Base-by-base conservation (phyloP, 2,329 filamentous ascomycete genomes). In the Colletotrichum sp. region DNA sequence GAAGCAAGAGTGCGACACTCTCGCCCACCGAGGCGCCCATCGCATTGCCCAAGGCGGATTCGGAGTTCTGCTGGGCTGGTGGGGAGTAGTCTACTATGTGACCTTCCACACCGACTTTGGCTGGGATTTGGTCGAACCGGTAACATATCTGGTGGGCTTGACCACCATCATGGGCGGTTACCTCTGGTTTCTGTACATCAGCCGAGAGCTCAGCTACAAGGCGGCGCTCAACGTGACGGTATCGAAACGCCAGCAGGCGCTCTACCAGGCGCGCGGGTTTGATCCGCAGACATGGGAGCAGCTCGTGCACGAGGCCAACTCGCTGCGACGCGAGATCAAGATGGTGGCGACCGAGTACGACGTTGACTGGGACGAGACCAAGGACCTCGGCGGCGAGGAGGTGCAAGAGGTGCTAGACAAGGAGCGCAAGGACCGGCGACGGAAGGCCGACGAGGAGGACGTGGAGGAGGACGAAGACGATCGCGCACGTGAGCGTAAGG, bases 181-280 rank as follows among this genome's bases (percentile, higher is more conserved):
- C 81, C 88, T 98, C 70, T 98, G 95, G 95, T 98, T 98, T 83
- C 87, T 98, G 15, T 98, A 96, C 85, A 95, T 98, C 86, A 97
- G 96, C 85, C 92, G 94, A 24, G 96, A 98, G 84, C 93, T 98
- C 13, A 95, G 92, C 78, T 98, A 98, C 87, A 93, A 94, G 79
- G 93, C 93, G 4, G 95, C 96, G 32, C 92, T 98, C 86, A 96
- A 97, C 82, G 90, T 97, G 70, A 98, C 96, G 8, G 94, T 98
- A 48, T 95, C 92, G 48, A 90, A 92, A 43, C 91, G 96, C 7
- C 96, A 98, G 84, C 90, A 91, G 70, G 91, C 93, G 68, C 87
- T 98, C 13, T 98, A 98, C 82, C 89, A 94, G 78, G 87, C 89
- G 58, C 91, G 92, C 13, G 95, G 95, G 0, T 95, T 98, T 78